Percentiles rank a stretch among this genome's conserved stretches.
These are phyloP conservation scores for Urostyla sp. DNA, from an alignment of 73 alveolate species.

Conservation along the genomic window DNA sequence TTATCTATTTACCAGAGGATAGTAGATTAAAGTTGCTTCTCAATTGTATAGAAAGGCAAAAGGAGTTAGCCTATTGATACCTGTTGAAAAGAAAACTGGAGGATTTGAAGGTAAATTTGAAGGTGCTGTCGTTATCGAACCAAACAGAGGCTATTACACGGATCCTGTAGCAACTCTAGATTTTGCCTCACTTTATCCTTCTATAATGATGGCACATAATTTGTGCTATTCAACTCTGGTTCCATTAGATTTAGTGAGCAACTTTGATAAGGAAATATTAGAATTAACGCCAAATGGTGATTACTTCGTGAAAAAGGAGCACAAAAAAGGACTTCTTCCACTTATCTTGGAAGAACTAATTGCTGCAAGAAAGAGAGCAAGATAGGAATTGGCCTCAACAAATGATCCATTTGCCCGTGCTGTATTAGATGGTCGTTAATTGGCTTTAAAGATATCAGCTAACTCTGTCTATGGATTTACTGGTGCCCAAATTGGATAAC, in stretches of 20 bases:
- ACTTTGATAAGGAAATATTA: conserved; percentile 74
- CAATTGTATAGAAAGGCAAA: conserved; percentile 92
- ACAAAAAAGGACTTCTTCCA: conserved; percentile 97
- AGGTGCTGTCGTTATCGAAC: conserved; percentile 99
- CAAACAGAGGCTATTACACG: conserved; percentile 94
- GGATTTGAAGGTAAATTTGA: conserved; percentile 94
- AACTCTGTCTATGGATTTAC: conserved; percentile 92
- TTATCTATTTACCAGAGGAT: conserved; percentile 97
- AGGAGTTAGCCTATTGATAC: conserved; percentile 88
- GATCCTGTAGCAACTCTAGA: conserved; percentile 99
- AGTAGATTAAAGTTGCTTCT: conserved; percentile 96
- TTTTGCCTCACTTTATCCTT: conserved; percentile 99
- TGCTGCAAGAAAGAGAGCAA: conserved; percentile 98
- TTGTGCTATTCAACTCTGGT: conserved; percentile 96
- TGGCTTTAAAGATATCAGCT: conserved; percentile 86
- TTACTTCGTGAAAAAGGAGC: conserved; percentile 90
- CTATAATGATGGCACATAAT: conserved; percentile 99
- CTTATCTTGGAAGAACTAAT: conserved; percentile 97
- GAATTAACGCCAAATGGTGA: conserved; percentile 96
- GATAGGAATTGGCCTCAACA: conserved; percentile 88
- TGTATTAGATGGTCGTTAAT: conserved; percentile 84
- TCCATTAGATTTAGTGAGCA: conserved; percentile 53
- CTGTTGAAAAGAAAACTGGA: conserved; percentile 83
- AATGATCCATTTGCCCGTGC: conserved; percentile 80
- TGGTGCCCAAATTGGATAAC: conserved; percentile 97